Evolutionary conservation across 2,329 filamentous ascomycete species (phyloP).

Genomic region (Didymella sp.): DNA sequence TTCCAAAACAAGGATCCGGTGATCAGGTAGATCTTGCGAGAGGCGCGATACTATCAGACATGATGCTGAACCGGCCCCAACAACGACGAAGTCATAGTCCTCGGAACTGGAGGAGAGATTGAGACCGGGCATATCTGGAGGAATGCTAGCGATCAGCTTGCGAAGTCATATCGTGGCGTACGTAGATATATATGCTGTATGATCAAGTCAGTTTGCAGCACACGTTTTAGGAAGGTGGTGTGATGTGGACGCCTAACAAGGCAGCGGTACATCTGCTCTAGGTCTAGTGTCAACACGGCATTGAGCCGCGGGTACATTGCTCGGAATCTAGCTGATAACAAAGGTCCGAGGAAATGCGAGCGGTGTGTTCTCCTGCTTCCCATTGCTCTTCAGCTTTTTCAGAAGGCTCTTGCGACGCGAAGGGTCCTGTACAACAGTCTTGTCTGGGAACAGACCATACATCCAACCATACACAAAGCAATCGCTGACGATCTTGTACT

Average conservation of each 20-base stretch:
- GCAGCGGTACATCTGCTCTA: not conserved
- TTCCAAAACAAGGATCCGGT: slow-evolving; percentile 25
- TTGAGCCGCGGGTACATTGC: not conserved
- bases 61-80: slow-evolving; percentile 28
- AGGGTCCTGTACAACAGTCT: slow-evolving; percentile 4
- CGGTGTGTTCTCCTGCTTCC: not conserved
- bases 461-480: slow-evolving; percentile 17
- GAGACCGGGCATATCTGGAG: not conserved
- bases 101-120: not conserved
- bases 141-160: not conserved
- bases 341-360: not conserved
- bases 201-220: not conserved
- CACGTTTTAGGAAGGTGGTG: not conserved
- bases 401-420: slow-evolving; percentile 6
- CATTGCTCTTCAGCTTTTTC: slow-evolving; percentile 8
- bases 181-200: too few species aligned
- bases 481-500: slow-evolving; percentile 15
- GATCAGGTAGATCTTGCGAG: slow-evolving; percentile 22
- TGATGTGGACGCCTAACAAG: not conserved
- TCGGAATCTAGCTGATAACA: not conserved
- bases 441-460: slow-evolving; percentile 10
- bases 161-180: not conserved
- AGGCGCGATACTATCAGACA: slow-evolving; percentile 29
- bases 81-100: slow-evolving; percentile 24
- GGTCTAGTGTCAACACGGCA: not conserved